Evolutionary conservation across 768 basidiomycete species (phyloP), one percentile per base, ranked within the genome.

Genomic region (Phylloporus sp.): DNA sequence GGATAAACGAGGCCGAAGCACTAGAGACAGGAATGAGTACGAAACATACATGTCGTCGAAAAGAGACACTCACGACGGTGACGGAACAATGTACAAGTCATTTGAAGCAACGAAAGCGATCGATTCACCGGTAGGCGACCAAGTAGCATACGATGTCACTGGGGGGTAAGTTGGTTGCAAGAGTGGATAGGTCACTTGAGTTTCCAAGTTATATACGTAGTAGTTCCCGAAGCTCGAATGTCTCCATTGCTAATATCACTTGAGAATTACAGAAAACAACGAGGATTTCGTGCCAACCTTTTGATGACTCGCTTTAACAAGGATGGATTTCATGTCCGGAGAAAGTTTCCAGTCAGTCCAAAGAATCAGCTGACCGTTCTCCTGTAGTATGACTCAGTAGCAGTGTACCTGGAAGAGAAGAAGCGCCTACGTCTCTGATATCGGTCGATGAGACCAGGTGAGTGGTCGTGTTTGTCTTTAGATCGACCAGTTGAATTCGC

Each of bases 201-300:
- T 77, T 23, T 75, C 79, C 36, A 97, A 74, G 59, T 84, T 79
- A 71, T 97, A 87, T n/a, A 99, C 77, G 67, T 91, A 95, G 66
- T 94, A 98, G 68, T 95, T 97, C 16, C 89, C 88, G 63, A 86
- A 86, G 50, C 82, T 84, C 6, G 94, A 97, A 68, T 87, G 80
- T 41, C 97, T 84, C 97, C 97, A 99, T 85, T 95, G 91, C 86
- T 94, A 56, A 29, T 34, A 13, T n/a, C 38, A 9, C 26, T 60
- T 49, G 47, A 63, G 43, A 53, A 29, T 26, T 13, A 5, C n/a
- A 23, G 28, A 50, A 49, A 28, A 16, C 38, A 2, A 41, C 24
- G 20, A 6, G 39, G 24, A 46, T 12, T 5, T 24, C 28, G 18
- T 32, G 56, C 67, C 46, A 53, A 85, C 92, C 78, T 97, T 95